Base-by-base conservation (phyloP, 306 rosid genomes). In the Cucurbita moschata region DNA sequence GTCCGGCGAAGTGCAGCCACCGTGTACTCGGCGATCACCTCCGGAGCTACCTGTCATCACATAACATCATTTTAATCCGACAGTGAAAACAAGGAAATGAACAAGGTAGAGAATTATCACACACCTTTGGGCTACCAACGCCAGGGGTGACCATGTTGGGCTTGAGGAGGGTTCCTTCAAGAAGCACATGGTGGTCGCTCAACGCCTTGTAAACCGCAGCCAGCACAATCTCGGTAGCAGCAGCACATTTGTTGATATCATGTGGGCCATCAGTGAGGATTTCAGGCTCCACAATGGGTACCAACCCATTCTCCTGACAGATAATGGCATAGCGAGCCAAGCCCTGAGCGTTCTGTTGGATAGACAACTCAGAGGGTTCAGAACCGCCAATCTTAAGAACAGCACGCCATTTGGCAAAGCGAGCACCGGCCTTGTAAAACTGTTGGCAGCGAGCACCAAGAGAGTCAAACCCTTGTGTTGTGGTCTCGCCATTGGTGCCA, bases 81-180 rank as follows among this genome's bases (percentile, higher is more conserved):
- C 15, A 50, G 18, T 47, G 1, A 5, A 71, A 35, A n/a, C 26
- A 51, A 71, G 46, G 21, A 40, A 35, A 40, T 9, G 63, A 42
- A 42, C 23, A n/a, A 12, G 54, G 50, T 73, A 8, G 23, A 43
- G 23, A 9, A 52, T 37, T 40, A 54, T 56, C 80, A 89, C 80
- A 89, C 97, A 89, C 97, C 96, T 90, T 92, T 53, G 90, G 92
- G 77, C 90, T 84, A 26, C 81, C 89, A 62, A 96, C 90, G 78
- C 98, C 98, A 0, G 98, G 98, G 56, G 91, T 83, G 23, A 92
- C 96, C 98, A 92, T 88, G 83, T 90, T 92, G 60, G 98, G 96
- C 78, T 92, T 92, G 73, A 90, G 92, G 54, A 92, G 96, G 6
- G 96, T 88, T 37, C 96, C 98, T 84, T 92, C 98, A 47, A 90